Percentiles rank a stretch among this genome's conserved stretches.
These are phyloP conservation scores for Globisporangium radiosum DNA, from an alignment of 352 stramenopile species.

Conservation along the genomic window DNA sequence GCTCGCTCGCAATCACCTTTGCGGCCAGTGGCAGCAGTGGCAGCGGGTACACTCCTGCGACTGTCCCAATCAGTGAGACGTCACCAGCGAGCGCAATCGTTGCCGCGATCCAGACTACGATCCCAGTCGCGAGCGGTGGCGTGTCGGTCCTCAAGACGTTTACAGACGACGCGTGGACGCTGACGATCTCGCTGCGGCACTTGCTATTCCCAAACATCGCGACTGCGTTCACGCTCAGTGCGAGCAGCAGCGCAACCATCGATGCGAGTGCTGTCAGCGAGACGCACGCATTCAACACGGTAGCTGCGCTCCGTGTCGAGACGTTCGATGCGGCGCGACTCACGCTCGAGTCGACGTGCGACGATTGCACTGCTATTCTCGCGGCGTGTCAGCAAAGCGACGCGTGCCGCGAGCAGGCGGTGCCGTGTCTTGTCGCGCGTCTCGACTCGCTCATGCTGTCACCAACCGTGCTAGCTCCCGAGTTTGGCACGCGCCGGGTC, in stretches of 20 bases:
- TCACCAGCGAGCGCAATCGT: not conserved
- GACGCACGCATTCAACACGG: not conserved
- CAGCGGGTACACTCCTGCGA: not conserved
- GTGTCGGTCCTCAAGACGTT: slow-evolving; percentile 6
- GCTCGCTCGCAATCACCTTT: slow-evolving; percentile 12
- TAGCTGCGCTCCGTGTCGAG: slow-evolving; percentile 4
- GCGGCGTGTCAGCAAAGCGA: slow-evolving; percentile 4
- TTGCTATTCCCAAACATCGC: slow-evolving; percentile 11
- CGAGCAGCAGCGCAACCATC: not conserved
- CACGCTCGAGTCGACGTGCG: not conserved
- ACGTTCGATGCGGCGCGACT: slow-evolving; percentile 4
- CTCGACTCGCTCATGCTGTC: not conserved
- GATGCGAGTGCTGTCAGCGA: not conserved
- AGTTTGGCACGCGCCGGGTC: slow-evolving; percentile 1
- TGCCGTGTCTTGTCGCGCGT: slow-evolving; percentile 5
- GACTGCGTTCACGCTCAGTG: slow-evolving; percentile 5
- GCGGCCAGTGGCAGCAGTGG: not conserved
- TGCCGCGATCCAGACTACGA: not conserved
- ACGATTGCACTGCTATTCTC: not conserved
- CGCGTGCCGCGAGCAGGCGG: slow-evolving; percentile 3
- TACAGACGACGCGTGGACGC: not conserved
- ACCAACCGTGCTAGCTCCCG: not conserved
- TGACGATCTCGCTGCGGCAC: slow-evolving; percentile 5
- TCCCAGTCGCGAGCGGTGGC: not conserved
- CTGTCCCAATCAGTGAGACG: not conserved